phyloP scores from a whole-genome alignment of 2,329 filamentous ascomycete genomes.

The Pyrenochaeta sp. region DNA sequence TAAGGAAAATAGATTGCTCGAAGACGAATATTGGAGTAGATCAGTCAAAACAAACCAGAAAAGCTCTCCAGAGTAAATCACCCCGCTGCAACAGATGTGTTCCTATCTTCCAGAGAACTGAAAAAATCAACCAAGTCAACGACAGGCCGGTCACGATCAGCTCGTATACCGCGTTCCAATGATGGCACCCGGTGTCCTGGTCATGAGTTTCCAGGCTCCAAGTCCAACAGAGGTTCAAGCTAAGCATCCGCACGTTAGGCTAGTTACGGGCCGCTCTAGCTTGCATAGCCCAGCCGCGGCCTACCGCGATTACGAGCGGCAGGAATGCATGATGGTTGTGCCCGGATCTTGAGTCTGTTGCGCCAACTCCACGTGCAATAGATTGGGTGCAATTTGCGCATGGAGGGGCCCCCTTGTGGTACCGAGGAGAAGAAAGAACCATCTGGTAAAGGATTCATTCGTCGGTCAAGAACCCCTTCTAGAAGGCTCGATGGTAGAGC shows the following conservation, averaged over 20 bases:
- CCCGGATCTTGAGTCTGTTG: not conserved
- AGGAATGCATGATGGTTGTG: slow-evolving; percentile 3
- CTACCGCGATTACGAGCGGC: slow-evolving; percentile 7
- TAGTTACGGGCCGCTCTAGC: slow-evolving; percentile 1
- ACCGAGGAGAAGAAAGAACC: not conserved
- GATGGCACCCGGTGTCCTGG: not conserved
- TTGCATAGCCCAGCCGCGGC: slow-evolving; percentile 1
- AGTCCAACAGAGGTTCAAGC: not conserved
- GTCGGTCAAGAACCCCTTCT: not conserved
- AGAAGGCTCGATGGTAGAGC: not conserved
- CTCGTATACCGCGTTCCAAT: not conserved
- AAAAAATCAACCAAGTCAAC: not conserved
- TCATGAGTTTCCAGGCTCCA: not conserved
- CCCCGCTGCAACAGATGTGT: too few species aligned
- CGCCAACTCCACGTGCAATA: slow-evolving; percentile 4
- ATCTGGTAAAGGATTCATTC: not conserved
- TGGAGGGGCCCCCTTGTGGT: not conserved
- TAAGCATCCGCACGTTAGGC: not conserved
- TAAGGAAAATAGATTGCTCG: too few species aligned
- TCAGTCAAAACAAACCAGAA: too few species aligned
- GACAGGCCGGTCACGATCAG: not conserved
- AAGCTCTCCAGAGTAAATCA: too few species aligned
- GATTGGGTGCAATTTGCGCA: slow-evolving; percentile 1
- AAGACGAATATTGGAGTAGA: too few species aligned
- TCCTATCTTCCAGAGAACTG: not conserved